Base-by-base conservation (phyloP, 495 filamentous ascomycete genomes). In the Aspergillus nanangensis region DNA sequence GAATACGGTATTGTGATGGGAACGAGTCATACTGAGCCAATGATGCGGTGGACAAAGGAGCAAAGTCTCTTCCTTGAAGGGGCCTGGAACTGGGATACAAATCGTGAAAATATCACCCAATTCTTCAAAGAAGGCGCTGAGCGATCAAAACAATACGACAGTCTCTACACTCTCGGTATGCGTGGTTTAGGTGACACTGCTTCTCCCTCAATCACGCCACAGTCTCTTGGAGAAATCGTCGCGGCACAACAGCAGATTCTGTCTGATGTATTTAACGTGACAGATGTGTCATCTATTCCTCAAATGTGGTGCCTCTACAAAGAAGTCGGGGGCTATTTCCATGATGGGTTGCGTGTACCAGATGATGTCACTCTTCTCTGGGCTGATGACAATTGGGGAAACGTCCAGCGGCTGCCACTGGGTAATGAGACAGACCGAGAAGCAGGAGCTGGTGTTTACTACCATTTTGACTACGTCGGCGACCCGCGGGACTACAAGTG, bases 301-400 rank as follows among this genome's bases (percentile, higher is more conserved):
- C 84, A 88, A 58, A 75, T 80, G 57, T 87, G 84, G 81, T 86
- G 83, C 48, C 64, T 87, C 35, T 87, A 85, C 53, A 84, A 85
- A 52, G 81, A 87, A 52, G 80, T 87, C 18, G 82, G 83, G 63
- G 75, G 76, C 18, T 86, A 89, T 48, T 80, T 81, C 44, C 76
- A 81, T 36, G 63, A 74, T 10, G 85, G 84, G 3, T 70, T 89
- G 40, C 62, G 66, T 4, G 81, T 88, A 3, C 83, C 83, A 1
- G 86, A 90, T 31, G 77, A 87, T 51, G 74, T 90, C 37, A 89
- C 84, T 1, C 66, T 90, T 21, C 63, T 89, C 8, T 89, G 82
- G 76, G 74, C 84, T 0, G 86, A 90, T 59, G 86, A 90, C 56
- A 90, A 88, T 61, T 87, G 75, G 75, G 83, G 83, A 8, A 83